phyloP scores from a whole-genome alignment of 2,329 filamentous ascomycete genomes.

The Colletotrichum orbiculare region DNA sequence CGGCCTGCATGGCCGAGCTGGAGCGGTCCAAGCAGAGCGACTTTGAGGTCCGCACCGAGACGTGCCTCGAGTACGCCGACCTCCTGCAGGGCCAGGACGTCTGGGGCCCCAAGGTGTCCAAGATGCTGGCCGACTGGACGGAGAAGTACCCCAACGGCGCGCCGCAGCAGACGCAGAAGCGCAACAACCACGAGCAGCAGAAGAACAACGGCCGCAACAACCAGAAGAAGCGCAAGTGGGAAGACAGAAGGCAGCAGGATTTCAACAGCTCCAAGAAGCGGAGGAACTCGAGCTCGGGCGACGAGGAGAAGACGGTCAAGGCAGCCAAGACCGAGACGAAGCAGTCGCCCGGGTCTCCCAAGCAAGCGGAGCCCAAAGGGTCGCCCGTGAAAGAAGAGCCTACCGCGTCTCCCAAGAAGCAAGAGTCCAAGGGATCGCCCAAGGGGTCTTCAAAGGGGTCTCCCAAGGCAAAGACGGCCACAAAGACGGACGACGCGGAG shows the following conservation, averaged over 20 bases:
- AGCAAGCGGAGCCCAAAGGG: conserved; percentile 6
- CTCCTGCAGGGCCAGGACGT: conserved; percentile 79
- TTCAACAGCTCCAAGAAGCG: conserved; percentile 25
- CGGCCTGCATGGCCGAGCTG: conserved; percentile 87
- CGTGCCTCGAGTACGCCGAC: conserved; percentile 83
- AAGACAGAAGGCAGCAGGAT: conserved; percentile 20
- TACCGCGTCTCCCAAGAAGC: conserved; percentile 19
- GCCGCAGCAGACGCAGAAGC: conserved; percentile 37
- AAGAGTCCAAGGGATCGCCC: conserved; percentile 18
- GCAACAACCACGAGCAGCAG: conserved; percentile 31
- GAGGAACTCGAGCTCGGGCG: conserved; percentile 37
- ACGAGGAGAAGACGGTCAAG: conserved; percentile 27
- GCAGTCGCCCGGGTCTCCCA: not conserved
- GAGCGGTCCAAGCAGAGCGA: conserved; percentile 84
- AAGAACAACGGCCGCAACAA: conserved; percentile 34
- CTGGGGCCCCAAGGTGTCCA: conserved; percentile 80
- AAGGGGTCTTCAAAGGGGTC: conserved; percentile 22
- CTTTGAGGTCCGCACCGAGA: conserved; percentile 76
- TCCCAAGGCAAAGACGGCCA: conserved; percentile 26
- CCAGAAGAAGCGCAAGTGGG: conserved; percentile 35
- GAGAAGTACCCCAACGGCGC: conserved; percentile 41
- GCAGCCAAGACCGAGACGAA: conserved; percentile 14
- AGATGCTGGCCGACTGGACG: conserved; percentile 58
- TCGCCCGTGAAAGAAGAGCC: conserved; percentile 15
- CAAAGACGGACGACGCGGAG: conserved; percentile 34